Evolutionary conservation across 805 yeast genomes (phyloP), one percentile per base, ranked within the genome.

Genomic region (Saturnispora galanensis): DNA sequence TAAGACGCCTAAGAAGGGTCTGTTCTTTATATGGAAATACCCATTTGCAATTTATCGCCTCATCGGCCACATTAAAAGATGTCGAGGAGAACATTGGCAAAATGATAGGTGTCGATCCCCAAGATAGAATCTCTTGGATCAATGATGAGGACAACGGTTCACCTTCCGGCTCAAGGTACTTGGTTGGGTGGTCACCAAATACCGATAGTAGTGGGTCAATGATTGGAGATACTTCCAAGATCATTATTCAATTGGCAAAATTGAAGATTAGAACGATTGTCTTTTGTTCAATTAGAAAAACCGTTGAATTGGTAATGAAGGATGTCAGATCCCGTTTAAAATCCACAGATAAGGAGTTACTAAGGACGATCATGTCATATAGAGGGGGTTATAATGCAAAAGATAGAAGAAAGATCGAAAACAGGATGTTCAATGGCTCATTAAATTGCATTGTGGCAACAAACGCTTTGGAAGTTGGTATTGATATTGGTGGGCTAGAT

Each of bases 401-500:
- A 2, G 97, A 90, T 56, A 71, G 99, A 51, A 73, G 98, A 51
- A 73, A 77, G 44, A 90, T 93, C 46, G 99, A 93, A 60, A 70
- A 73, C 39, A 86, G 84, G 53, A 86, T 93, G 96, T 93, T 93
- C 58, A 76, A 74, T 50, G 97, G 97, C 1, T 76, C 79, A 44
- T 62, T 93, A 26, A 70, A 81, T 47, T 97, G 96, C 0, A 84
- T 94, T 26, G 77, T 93, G 4, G 90, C 98, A 0, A 93, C 99
- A 0, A 88, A 89, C 62, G 98, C 99, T 0, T 66, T 93, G 46
- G 99, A 93, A 57, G 71, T 93, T 39, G 99, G 99, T 47, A 85
- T 93, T 42, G 98, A 93, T 68, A 83, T 93, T 49, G 95, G 97
- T 41, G 84, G 83, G 11, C 67, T 93, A 39, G 98, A 93, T 62